Conservation (phyloP, 768 basidiomycete species). For the Tulasnella calospora region DNA sequence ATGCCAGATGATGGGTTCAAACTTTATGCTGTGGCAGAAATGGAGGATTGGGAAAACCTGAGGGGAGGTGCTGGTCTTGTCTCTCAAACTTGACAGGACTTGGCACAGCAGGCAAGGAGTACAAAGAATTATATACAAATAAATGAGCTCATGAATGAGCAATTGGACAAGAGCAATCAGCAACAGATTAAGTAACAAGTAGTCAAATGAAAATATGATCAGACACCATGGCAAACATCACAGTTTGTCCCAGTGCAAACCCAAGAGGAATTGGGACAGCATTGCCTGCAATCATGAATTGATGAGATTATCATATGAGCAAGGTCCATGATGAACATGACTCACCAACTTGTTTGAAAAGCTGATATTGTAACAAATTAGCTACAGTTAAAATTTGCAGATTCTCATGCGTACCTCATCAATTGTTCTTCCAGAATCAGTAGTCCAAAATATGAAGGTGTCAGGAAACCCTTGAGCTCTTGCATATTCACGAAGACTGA, state of each 20-base stretch:
- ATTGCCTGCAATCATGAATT: conserved; percentile 52
- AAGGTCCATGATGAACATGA: not conserved
- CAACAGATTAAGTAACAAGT: too few relatives aligned
- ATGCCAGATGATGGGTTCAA: too few relatives aligned
- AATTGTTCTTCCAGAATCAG: conserved; percentile 32
- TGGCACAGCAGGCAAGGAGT: too few relatives aligned
- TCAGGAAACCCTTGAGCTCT: conserved; percentile 79
- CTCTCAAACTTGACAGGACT: too few relatives aligned
- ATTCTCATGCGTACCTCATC: conserved; percentile 47
- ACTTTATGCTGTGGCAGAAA: too few relatives aligned
- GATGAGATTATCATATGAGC: not conserved
- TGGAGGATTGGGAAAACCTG: too few relatives aligned
- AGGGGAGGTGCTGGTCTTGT: too few relatives aligned
- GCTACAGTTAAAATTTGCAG: not conserved
- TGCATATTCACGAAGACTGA: conserved; percentile 63
- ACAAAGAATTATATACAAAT: too few relatives aligned
- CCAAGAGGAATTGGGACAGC: conserved; percentile 72
- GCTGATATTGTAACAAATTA: not conserved
- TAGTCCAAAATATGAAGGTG: conserved; percentile 54
- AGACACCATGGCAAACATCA: not conserved
- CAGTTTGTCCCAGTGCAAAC: conserved; percentile 47
- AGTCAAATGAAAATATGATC: not conserved
- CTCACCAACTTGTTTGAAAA: conserved; percentile 24
- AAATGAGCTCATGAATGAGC: too few relatives aligned
- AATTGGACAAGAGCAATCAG: too few relatives aligned